A percentile compares a stretch with the other conserved stretches of the same genome.
phyloP scores from a whole-genome alignment of 768 basidiomycete species.

The Termitomyces sp. region DNA sequence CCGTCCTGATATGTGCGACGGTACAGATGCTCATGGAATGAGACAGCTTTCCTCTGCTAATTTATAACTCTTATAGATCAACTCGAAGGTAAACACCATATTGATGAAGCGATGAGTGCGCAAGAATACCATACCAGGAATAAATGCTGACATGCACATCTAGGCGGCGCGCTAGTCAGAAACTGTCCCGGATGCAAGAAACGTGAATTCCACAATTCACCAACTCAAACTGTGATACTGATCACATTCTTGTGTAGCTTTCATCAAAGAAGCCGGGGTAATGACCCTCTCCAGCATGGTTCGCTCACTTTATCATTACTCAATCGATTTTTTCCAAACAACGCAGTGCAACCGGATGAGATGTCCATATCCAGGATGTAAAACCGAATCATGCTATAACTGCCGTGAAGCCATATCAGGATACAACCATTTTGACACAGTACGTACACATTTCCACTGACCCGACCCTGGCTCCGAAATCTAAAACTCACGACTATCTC shows the following conservation, averaged over 20 bases:
- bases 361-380: constrained; percentile 56
- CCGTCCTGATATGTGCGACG: constrained; percentile 74
- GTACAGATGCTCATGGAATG: constrained; percentile 23
- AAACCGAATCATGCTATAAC: constrained; percentile 75
- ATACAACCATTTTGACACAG: constrained; percentile 71
- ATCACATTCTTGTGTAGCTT: constrained; percentile 36
- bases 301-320: background rate
- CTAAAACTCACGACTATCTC: constrained; percentile 1
- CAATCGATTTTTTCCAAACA: constrained; percentile 1
- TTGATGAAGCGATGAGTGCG: constrained; percentile 93
- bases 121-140: background rate
- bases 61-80: background rate
- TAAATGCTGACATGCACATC: background rate
- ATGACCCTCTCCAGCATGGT: constrained; percentile 16
- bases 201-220: constrained; percentile 32
- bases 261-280: constrained; percentile 78
- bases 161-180: constrained; percentile 78
- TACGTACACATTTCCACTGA: constrained; percentile 18
- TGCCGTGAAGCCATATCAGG: constrained; percentile 69
- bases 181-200: constrained; percentile 85
- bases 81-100: constrained; percentile 54
- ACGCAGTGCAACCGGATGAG: constrained; percentile 88
- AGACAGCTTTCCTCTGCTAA: background rate
- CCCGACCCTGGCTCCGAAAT: background rate
- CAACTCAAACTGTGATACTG: background rate